Evolutionary conservation across 768 basidiomycete genomes (phyloP), one percentile per base, ranked within the genome.

Genomic region (Lactarius vividus): DNA sequence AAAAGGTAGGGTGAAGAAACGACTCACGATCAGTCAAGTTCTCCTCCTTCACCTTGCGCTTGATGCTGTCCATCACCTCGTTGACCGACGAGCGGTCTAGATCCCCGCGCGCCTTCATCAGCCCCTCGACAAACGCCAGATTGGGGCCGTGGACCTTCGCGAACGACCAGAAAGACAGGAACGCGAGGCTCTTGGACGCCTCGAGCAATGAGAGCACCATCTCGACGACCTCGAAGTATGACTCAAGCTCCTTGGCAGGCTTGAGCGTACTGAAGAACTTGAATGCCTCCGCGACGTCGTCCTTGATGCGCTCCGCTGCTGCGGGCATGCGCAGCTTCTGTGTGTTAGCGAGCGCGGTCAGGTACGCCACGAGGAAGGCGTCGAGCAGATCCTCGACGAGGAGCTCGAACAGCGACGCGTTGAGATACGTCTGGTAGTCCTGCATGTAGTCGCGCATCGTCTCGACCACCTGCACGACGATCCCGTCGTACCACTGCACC

Each of bases 371-470:
- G 42, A 99, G 83, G 80, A 96, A 96, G 6, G 88, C 79, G 73
- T 98, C 94, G 61, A 98, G 81, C 39, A 98, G 85, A 73, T 98
- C 95, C 74, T 97, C 96, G 18, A 97, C 81, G 39, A 98, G 82
- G 28, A 98, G 83, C 68, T 98, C 96, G 69, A 98, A 87, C 54
- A 99, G 82, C 7, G 92, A 88, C 16, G 92, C 83, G 74, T 98
- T 97, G 65, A 99, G 87, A 73, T 89, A 97, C 54, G 85, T 83
- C 73, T 96, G 92, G 75, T 93, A 96, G 77, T 98, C 97, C n/a
- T 82, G 75, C 87, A 95, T 94, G 77, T 98, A 98, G 73, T 99
- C 97, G 61, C 89, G 85, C 82, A 98, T 92, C 49, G 97, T 99
- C 78, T 95, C 92, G 67, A 97, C 83, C 61, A 98, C 89, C 76